These are phyloP conservation scores for Sphaceloma murrayae DNA, from an alignment of 2,329 filamentous ascomycete genomes.

Conservation along the genomic window DNA sequence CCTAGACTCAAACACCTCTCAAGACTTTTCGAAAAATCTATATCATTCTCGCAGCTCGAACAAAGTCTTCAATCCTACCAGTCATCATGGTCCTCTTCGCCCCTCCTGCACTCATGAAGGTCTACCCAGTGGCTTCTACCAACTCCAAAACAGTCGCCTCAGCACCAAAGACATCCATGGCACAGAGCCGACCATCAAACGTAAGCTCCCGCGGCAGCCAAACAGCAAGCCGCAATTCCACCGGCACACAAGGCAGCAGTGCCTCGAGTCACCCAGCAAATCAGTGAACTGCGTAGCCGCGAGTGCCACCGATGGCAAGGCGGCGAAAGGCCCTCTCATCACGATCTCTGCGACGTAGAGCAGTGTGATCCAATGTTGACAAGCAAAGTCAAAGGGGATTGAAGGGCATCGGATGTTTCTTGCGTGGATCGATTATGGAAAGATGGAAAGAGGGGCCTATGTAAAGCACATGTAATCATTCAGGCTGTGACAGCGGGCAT, in stretches of 20 bases:
- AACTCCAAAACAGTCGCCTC: neutral
- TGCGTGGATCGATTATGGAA: too few relatives aligned
- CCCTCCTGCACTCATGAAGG: neutral
- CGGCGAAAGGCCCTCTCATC: constrained; percentile 6
- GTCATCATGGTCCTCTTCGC: neutral
- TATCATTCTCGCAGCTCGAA: too few relatives aligned
- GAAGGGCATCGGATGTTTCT: too few relatives aligned
- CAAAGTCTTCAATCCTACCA: neutral
- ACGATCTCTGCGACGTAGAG: neutral
- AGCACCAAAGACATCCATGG: neutral
- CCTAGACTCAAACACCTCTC: neutral
- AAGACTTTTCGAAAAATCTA: neutral
- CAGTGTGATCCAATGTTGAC: too few relatives aligned
- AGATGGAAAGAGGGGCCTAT: too few relatives aligned
- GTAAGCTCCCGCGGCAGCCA: neutral
- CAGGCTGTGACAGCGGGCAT: too few relatives aligned
- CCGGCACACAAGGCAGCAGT: neutral
- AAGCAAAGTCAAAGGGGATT: too few relatives aligned
- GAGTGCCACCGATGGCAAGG: constrained; percentile 1
- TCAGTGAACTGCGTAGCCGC: neutral
- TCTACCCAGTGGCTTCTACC: constrained; percentile 1
- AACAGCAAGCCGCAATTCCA: neutral
- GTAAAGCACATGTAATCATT: too few relatives aligned
- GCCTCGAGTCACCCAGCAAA: neutral
- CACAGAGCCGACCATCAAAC: neutral